Conservation (phyloP, 2,329 filamentous ascomycete species). For the Clarireedia hainanense region DNA sequence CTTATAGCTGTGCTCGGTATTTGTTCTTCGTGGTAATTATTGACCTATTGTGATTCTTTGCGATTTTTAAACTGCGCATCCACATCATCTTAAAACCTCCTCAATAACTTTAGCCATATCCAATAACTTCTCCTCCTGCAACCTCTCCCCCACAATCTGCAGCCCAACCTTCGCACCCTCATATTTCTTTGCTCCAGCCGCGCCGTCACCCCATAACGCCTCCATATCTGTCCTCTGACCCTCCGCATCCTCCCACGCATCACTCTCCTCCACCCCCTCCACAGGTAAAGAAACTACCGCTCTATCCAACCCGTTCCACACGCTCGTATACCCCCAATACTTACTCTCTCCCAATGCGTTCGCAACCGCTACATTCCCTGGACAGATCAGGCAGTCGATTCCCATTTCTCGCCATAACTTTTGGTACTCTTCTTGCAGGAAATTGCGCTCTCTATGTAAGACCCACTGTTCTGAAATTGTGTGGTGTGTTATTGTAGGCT, state of each 20-base stretch:
- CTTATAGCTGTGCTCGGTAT: no score
- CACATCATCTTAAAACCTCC: conserved; percentile 12
- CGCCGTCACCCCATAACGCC: not conserved
- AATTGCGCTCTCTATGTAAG: conserved; percentile 28
- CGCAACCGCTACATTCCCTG: conserved; percentile 6
- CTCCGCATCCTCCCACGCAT: not conserved
- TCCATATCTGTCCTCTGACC: not conserved
- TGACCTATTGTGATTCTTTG: no score
- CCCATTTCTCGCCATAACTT: conserved; percentile 18
- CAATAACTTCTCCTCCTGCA: conserved; percentile 49
- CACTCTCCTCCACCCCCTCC: not conserved
- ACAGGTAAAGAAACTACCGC: conserved; percentile 7
- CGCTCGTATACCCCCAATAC: conserved; percentile 14
- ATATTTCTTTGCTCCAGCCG: conserved; percentile 18
- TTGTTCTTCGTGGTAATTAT: no score
- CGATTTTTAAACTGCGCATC: no score
- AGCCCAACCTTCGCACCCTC: conserved; percentile 42
- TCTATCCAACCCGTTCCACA: conserved; percentile 13
- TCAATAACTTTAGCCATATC: conserved; percentile 19
- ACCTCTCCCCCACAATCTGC: conserved; percentile 43
- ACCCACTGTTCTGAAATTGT: not conserved
- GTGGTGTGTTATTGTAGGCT: not conserved
- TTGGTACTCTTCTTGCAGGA: conserved; percentile 12
- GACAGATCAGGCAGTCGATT: conserved; percentile 10
- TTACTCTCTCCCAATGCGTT: conserved; percentile 5